Evolutionary conservation across 2,329 filamentous ascomycete genomes (phyloP), one percentile per base, ranked within the genome.

Genomic region (Fusarium papillatum): DNA sequence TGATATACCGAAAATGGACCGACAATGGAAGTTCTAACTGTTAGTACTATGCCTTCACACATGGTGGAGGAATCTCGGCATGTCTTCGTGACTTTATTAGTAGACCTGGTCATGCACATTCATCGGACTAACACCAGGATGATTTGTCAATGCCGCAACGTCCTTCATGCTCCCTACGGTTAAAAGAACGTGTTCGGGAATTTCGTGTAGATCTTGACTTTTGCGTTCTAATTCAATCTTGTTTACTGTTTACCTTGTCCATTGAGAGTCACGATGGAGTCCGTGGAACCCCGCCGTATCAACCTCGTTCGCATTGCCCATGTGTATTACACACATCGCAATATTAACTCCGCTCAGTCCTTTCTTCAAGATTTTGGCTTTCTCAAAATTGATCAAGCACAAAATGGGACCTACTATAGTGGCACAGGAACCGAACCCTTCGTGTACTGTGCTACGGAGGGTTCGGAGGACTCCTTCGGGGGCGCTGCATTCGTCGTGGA

Each of bases 351-450:
- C 14, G 86, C 86, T 8, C 80, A 81, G 64, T 66, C 81, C 34
- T 89, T 89, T 78, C 79, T 87, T n/a, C 72, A 82, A 6, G 87
- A 89, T 80, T 89, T 89, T 74, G 88, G 88, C 71, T 87, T 89
- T 79, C 80, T 78, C 46, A 83, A 86, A 74, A 79, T 80, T 13
- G 83, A 83, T 64, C 75, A 80, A 4, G 85, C 83, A 11, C 4
- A 46, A 16, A 46, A 17, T 46, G 41, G 17, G 41, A 46, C 41
- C 4, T 46, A 46, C n/a, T 92, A 88, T 81, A 88, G 90, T 48
- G 91, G 91, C 22, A 93, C 92, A 78, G 90, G 91, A 17, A 83
- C 82, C 9, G 90, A 93, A 75, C 90, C 90, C 16, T 92, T 90
- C 79, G 84, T 92, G 4, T 86, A 92, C 55, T 91, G 89, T 74